Percentiles rank a stretch among this genome's conserved stretches.
Evolutionary conservation across 176 grass and related monocot species (phyloP).

Genomic region (Chrysopogon serrulatus): DNA sequence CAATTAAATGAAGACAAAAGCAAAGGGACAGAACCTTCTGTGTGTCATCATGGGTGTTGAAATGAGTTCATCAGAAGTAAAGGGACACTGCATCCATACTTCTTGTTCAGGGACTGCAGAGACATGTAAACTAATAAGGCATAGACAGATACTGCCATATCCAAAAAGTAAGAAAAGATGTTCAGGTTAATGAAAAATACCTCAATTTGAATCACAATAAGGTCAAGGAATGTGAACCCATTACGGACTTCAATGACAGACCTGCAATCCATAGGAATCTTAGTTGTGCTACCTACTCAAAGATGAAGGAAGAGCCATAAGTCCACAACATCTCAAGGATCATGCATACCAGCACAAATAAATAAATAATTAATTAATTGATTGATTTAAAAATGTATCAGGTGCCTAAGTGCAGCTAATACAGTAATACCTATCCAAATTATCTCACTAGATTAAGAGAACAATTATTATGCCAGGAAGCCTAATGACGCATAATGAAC

Average conservation of each 20-base stretch:
- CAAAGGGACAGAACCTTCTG: constrained; percentile 46
- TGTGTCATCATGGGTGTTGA: constrained; percentile 98
- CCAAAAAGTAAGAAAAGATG: constrained; percentile 2
- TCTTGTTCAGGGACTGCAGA: constrained; percentile 93
- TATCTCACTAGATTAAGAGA: neutral
- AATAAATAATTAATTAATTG: neutral
- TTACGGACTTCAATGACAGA: constrained; percentile 99
- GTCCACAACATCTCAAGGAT: neutral
- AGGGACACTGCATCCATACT: constrained; percentile 95
- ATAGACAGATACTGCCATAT: neutral
- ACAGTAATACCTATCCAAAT: neutral
- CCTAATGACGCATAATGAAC: neutral
- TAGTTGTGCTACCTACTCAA: neutral
- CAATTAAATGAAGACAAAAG: neutral
- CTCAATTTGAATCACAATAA: constrained; percentile 99
- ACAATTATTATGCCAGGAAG: neutral
- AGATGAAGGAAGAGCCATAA: neutral
- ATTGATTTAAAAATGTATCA: neutral
- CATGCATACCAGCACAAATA: neutral
- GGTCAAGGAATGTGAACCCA: constrained; percentile 96
- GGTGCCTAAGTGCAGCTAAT: neutral
- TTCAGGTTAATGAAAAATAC: constrained; percentile 34
- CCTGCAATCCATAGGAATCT: constrained; percentile 28
- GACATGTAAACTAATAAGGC: constrained; percentile 30
- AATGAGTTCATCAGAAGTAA: constrained; percentile 98